phyloP scores from a whole-genome alignment of 805 yeast genomes.

The Candida mattraensis region DNA sequence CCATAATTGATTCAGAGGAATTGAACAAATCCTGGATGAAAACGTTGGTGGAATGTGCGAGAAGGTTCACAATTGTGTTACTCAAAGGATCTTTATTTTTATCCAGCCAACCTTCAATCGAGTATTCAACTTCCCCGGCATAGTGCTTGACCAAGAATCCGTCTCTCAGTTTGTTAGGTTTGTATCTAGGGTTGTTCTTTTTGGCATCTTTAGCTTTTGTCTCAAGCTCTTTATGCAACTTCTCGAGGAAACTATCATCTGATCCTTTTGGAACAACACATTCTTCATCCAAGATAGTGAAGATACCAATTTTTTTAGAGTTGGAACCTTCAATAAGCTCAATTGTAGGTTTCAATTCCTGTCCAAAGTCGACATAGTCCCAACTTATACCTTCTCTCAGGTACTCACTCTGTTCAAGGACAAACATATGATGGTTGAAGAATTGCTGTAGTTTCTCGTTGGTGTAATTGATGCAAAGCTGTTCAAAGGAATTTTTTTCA shows the following conservation, averaged over 20 bases:
- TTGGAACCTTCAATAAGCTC: constrained; percentile 74
- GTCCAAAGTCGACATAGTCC: constrained; percentile 90
- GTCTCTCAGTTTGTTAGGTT: constrained; percentile 67
- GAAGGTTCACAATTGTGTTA: constrained; percentile 63
- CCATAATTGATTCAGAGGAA: constrained; percentile 21
- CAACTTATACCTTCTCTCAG: constrained; percentile 58
- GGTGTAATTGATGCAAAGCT: constrained; percentile 59
- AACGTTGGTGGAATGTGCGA: constrained; percentile 54
- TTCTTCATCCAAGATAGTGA: constrained; percentile 89
- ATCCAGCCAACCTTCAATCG: constrained; percentile 88
- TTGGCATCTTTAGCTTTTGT: constrained; percentile 29
- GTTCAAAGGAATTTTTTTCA: constrained; percentile 57
- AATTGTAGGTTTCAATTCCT: constrained; percentile 90
- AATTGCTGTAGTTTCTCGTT: constrained; percentile 62
- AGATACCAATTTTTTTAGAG: constrained; percentile 68
- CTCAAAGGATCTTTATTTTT: constrained; percentile 93
- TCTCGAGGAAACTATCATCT: constrained; percentile 79
- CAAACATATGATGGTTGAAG: constrained; percentile 62
- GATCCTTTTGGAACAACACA: constrained; percentile 91
- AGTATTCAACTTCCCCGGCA: constrained; percentile 95
- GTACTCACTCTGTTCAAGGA: constrained; percentile 60
- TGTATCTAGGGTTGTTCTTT: constrained; percentile 48
- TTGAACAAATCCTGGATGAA: constrained; percentile 59
- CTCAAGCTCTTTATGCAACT: constrained; percentile 67
- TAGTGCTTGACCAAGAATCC: constrained; percentile 89